Percentiles rank a stretch among this genome's conserved stretches.
phyloP scores from a whole-genome alignment of 768 basidiomycete genomes.

The Naganishia kalamii region DNA sequence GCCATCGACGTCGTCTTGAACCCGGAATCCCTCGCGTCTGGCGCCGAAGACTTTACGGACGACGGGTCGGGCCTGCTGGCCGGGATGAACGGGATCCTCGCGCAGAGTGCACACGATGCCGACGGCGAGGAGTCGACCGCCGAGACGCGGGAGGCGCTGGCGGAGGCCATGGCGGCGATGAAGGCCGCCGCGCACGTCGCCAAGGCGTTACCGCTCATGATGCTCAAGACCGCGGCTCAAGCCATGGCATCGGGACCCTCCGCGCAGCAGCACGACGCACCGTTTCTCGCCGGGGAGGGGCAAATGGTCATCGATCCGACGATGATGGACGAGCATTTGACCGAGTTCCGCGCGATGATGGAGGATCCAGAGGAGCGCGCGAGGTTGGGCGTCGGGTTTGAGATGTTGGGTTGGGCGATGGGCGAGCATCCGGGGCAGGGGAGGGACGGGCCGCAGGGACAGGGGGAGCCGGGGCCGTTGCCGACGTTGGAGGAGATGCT shows the following conservation, averaged over 20 bases:
- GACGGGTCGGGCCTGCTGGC: not conserved
- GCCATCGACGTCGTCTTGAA: conserved; percentile 20
- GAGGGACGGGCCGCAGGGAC: not conserved
- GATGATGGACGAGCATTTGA: conserved; percentile 8
- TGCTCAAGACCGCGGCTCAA: conserved; percentile 2
- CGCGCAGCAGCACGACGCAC: not conserved
- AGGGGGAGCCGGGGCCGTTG: not conserved
- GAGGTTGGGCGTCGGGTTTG: not conserved
- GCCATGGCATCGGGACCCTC: not conserved
- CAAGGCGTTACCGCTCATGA: conserved; percentile 10
- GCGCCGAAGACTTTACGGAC: not conserved
- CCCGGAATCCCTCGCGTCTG: not conserved
- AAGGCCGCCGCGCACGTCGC: conserved; percentile 10
- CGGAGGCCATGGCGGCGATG: conserved; percentile 12
- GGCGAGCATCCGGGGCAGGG: not conserved
- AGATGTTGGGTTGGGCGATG: conserved; percentile 11
- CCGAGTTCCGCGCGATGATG: conserved; percentile 8
- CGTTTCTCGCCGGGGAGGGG: not conserved
- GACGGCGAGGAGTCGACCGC: not conserved
- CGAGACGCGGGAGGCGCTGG: conserved; percentile 9
- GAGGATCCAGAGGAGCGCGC: conserved; percentile 16
- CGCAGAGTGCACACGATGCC: not conserved
- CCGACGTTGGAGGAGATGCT: conserved; percentile 22
- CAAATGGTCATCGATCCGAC: conserved; percentile 2
- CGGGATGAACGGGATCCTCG: not conserved